Percentiles rank a stretch among this genome's conserved stretches.
Conservation (phyloP, 768 basidiomycete species). For the Paxillus rubicundulus region DNA sequence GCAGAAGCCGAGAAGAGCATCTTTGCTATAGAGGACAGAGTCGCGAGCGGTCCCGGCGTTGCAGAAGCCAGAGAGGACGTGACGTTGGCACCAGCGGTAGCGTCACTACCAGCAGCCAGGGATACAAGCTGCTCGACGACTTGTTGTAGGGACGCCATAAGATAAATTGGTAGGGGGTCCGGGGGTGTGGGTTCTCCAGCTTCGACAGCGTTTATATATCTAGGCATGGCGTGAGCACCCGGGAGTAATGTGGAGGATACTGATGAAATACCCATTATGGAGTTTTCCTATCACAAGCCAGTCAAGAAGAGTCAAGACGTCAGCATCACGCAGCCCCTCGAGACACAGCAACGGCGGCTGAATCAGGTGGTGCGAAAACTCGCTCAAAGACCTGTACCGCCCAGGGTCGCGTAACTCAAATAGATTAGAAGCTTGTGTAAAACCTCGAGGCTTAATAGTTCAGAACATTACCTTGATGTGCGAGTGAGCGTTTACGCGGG, state of each 20-base stretch:
- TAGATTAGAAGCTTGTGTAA: no score
- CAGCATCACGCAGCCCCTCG: no score
- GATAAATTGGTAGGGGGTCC: neutral
- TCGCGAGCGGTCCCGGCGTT: conserved; percentile 19
- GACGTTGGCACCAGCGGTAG: conserved; percentile 13
- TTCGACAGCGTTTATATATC: conserved; percentile 9
- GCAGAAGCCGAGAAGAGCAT: conserved; percentile 54
- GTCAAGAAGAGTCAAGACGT: no score
- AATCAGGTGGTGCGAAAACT: no score
- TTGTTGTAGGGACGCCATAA: conserved; percentile 29
- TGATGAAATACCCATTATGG: no score
- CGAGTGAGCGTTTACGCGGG: no score
- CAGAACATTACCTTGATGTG: no score
- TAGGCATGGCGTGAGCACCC: neutral
- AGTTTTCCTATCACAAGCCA: no score
- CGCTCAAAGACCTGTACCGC: no score
- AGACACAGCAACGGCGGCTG: no score
- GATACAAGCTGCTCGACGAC: conserved; percentile 29
- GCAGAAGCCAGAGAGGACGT: conserved; percentile 4
- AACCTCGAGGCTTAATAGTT: no score
- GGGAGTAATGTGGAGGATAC: neutral
- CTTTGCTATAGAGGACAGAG: conserved; percentile 37
- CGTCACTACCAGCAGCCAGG: conserved; percentile 16
- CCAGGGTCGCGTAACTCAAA: no score
- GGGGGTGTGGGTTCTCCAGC: neutral